Percentiles rank a stretch among this genome's conserved stretches.
phyloP scores from a whole-genome alignment of 495 filamentous ascomycete genomes.

The Mycothermus thermophilus region DNA sequence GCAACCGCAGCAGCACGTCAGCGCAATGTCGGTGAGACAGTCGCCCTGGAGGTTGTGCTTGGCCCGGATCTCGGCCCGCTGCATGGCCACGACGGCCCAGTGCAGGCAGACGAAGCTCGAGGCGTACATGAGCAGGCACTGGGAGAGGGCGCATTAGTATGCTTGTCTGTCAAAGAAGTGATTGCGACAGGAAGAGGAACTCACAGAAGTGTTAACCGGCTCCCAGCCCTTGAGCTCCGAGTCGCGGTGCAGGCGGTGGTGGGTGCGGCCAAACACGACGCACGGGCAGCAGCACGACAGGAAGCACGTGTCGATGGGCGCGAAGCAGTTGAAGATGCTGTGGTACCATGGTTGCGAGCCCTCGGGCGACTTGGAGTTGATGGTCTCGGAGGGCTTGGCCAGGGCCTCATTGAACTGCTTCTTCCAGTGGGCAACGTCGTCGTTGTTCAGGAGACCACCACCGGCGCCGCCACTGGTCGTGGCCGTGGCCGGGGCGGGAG shows the following conservation, averaged over 20 bases:
- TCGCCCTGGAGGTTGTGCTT: constrained; percentile 30
- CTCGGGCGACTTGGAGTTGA: constrained; percentile 20
- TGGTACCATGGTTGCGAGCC: constrained; percentile 17
- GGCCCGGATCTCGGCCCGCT: constrained; percentile 29
- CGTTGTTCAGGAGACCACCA: constrained; percentile 13
- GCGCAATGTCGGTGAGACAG: constrained; percentile 24
- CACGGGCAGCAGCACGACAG: constrained; percentile 31
- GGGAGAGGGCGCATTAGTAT: too few relatives aligned
- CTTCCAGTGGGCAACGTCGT: constrained; percentile 23
- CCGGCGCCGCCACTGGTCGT: not conserved
- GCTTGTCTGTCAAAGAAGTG: not conserved
- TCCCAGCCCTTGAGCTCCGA: constrained; percentile 27
- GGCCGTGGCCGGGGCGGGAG: constrained; percentile 1
- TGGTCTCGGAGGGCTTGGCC: constrained; percentile 15
- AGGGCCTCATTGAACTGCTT: constrained; percentile 20
- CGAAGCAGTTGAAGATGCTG: constrained; percentile 26
- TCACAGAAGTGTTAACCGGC: constrained; percentile 30
- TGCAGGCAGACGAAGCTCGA: constrained; percentile 19
- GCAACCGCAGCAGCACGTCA: constrained; percentile 28
- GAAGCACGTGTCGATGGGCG: constrained; percentile 24
- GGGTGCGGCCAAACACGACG: constrained; percentile 33
- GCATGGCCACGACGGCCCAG: constrained; percentile 26
- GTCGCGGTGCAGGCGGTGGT: constrained; percentile 29
- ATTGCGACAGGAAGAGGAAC: not conserved
- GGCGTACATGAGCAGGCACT: constrained; percentile 25